Evolutionary conservation across 2,329 filamentous ascomycete genomes (phyloP).

Genomic region (Diplodia mutila): DNA sequence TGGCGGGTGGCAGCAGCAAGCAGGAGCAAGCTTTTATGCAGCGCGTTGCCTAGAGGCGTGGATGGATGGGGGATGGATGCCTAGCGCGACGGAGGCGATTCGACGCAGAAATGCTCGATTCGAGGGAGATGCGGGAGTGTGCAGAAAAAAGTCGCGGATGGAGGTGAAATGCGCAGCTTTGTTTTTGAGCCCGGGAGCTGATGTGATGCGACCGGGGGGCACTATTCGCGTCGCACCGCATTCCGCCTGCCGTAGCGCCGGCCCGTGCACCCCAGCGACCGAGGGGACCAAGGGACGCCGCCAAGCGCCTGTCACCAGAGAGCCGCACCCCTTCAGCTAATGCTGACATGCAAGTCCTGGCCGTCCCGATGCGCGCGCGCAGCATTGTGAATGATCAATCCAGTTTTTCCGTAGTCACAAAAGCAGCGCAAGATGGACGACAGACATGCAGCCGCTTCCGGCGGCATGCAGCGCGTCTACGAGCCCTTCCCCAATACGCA

Average conservation of each 20-base stretch:
- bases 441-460: not conserved
- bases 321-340: not conserved
- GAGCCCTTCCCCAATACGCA: not conserved
- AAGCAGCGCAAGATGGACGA: not conserved
- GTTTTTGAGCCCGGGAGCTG: slow-evolving; percentile 18
- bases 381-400: not conserved
- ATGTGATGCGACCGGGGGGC: slow-evolving; percentile 23
- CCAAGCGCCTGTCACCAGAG: not conserved
- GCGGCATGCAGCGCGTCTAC: not conserved
- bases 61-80: not conserved
- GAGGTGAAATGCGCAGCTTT: slow-evolving; percentile 11
- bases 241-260: not conserved
- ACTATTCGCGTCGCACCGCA: slow-evolving; percentile 15
- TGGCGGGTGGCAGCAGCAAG: slow-evolving; percentile 17
- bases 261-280: not conserved
- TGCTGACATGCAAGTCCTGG: not conserved
- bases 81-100: not conserved
- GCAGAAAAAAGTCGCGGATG: slow-evolving; percentile 15
- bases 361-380: too few relatives aligned
- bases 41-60: not conserved
- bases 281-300: too few relatives aligned
- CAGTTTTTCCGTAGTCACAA: not conserved
- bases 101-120: not conserved
- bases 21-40: not conserved
- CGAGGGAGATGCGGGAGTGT: not conserved